Conservation (phyloP, 2,329 filamentous ascomycete species). For the Plenodomus biglobosus region DNA sequence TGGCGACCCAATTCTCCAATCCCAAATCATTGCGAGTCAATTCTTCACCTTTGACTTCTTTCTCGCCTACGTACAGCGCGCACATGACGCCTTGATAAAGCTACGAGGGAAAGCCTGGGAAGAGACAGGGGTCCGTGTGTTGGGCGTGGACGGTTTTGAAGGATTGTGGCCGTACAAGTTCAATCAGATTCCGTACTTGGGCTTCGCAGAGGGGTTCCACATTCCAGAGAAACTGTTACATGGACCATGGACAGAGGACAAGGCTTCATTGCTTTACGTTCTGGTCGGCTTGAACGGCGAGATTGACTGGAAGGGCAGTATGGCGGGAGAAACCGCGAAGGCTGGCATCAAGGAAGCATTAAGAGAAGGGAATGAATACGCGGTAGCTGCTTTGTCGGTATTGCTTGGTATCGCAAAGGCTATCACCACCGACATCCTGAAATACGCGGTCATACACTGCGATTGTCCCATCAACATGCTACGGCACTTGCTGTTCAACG, state of each 20-base stretch:
- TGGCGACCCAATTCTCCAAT: slow-evolving; percentile 21
- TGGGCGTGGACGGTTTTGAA: slow-evolving; percentile 26
- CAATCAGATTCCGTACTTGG: slow-evolving; percentile 33
- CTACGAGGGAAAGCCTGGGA: slow-evolving; percentile 37
- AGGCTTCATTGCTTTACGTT: slow-evolving; percentile 37
- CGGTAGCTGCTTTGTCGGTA: slow-evolving; percentile 38
- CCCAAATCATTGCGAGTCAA: slow-evolving; percentile 31
- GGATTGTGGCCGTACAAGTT: slow-evolving; percentile 37
- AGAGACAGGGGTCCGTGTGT: slow-evolving; percentile 28
- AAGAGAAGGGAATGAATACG: slow-evolving; percentile 29
- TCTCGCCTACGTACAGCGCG: slow-evolving; percentile 33
- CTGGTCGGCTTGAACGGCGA: slow-evolving; percentile 38
- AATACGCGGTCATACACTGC: slow-evolving; percentile 34
- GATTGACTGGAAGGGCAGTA: slow-evolving; percentile 39
- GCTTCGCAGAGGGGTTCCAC: slow-evolving; percentile 34
- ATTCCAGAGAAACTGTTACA: slow-evolving; percentile 43
- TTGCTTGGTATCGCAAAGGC: slow-evolving; percentile 33
- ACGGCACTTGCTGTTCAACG: slow-evolving; percentile 40
- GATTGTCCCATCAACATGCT: slow-evolving; percentile 33
- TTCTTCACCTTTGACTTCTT: slow-evolving; percentile 45
- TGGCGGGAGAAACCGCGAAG: slow-evolving; percentile 40
- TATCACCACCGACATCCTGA: slow-evolving; percentile 32
- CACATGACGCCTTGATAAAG: slow-evolving; percentile 31
- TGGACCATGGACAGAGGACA: slow-evolving; percentile 37
- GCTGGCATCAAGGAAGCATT: slow-evolving; percentile 35